phyloP scores from a whole-genome alignment of 352 stramenopile genomes.

The Globisporangium spiculum region DNA sequence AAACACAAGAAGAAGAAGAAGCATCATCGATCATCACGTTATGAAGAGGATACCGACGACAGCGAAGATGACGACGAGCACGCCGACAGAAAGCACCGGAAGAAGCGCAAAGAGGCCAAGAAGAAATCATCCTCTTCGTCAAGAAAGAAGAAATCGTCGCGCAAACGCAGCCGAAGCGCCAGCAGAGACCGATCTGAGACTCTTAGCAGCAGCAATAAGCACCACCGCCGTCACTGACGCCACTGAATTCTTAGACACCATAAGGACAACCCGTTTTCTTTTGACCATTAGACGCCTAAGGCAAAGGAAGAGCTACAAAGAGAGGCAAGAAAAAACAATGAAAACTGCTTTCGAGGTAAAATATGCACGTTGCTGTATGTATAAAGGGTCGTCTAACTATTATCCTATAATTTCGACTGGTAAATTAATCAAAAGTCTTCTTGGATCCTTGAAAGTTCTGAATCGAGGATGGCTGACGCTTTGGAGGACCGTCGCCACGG shows the following conservation, averaged over 20 bases:
- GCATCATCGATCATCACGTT: conserved; percentile 25
- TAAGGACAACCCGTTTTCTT: background rate
- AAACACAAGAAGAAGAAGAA: conserved; percentile 18
- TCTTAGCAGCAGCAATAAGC: conserved; percentile 9
- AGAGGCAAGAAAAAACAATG: background rate
- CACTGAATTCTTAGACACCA: background rate
- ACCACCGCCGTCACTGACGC: conserved; percentile 4
- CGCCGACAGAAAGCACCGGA: conserved; percentile 25
- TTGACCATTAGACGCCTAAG: background rate
- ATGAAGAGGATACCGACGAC: conserved; percentile 19
- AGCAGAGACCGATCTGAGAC: conserved; percentile 6
- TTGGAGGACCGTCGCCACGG: conserved; percentile 66
- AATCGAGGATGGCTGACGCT: conserved; percentile 89
- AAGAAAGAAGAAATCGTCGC: conserved; percentile 14
- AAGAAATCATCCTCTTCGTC: conserved; percentile 28
- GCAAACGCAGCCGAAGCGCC: conserved; percentile 23
- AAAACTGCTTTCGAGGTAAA: background rate
- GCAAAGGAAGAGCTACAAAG: background rate
- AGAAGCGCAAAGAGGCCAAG: conserved; percentile 23
- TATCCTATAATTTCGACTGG: conserved; percentile 16
- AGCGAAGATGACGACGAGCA: conserved; percentile 14
- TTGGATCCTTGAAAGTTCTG: conserved; percentile 95
- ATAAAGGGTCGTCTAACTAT: conserved; percentile 19
- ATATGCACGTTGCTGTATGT: conserved; percentile 6
- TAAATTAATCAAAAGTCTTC: conserved; percentile 94